A percentile compares a stretch with the other conserved stretches of the same genome.
These are phyloP conservation scores for Ogataea paraovalis DNA, from an alignment of 805 yeast genomes.

Conservation along the genomic window DNA sequence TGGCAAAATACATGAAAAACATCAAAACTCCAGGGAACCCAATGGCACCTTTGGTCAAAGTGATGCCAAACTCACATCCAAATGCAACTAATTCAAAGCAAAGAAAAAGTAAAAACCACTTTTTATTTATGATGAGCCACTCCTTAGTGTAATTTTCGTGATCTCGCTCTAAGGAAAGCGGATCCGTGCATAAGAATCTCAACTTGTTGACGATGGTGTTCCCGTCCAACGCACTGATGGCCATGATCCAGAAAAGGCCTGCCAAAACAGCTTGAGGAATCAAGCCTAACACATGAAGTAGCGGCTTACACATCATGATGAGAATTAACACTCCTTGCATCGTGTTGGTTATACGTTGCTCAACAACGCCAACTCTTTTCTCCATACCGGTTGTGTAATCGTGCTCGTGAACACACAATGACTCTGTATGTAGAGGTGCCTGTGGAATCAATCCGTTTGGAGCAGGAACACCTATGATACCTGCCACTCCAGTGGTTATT, in stretches of 20 bases:
- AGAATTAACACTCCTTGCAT: slow-evolving; percentile 79
- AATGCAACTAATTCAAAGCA: slow-evolving; percentile 61
- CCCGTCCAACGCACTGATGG: slow-evolving; percentile 67
- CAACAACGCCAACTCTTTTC: slow-evolving; percentile 60
- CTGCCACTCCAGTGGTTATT: slow-evolving; percentile 80
- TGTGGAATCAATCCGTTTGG: slow-evolving; percentile 97
- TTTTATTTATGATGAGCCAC: slow-evolving; percentile 30
- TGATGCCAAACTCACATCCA: slow-evolving; percentile 78
- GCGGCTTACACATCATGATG: slow-evolving; percentile 87
- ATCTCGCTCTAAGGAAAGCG: slow-evolving; percentile 26
- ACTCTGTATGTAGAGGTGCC: slow-evolving; percentile 88
- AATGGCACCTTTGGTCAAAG: slow-evolving; percentile 84
- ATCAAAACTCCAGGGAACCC: slow-evolving; percentile 89
- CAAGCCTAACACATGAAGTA: slow-evolving; percentile 70
- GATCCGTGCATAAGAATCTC: slow-evolving; percentile 59
- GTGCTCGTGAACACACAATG: slow-evolving; percentile 57
- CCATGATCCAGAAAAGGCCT: slow-evolving; percentile 93
- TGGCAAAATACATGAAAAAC: slow-evolving; percentile 62
- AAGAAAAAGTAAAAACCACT: slow-evolving; percentile 55
- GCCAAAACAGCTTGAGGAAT: slow-evolving; percentile 93
- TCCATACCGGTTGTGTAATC: slow-evolving; percentile 29
- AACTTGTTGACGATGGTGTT: slow-evolving; percentile 64
- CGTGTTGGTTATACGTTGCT: slow-evolving; percentile 83
- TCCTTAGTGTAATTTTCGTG: slow-evolving; percentile 16
- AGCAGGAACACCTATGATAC: slow-evolving; percentile 87